Evolutionary conservation across 2,329 filamentous ascomycete species (phyloP), one percentile per base, ranked within the genome.

Genomic region (Alternaria alternata): DNA sequence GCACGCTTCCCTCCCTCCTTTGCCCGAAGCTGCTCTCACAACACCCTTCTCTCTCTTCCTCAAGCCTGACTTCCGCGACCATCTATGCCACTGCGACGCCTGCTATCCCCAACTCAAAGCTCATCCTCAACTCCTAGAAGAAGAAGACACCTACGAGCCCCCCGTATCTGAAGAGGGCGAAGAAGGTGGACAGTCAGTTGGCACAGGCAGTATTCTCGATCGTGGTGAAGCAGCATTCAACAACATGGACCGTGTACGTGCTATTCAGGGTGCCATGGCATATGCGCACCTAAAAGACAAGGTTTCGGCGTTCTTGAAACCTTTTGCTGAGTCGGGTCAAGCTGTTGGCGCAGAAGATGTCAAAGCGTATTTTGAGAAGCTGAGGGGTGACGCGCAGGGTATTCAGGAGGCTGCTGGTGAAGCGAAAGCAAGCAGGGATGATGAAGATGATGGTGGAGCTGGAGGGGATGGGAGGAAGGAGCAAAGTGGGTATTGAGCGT

Each of bases 271-370:
- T 16, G 94, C 96, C 46, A 97, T 98, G 93, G 94, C 94, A 0
- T 99, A 98, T 80, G 97, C 98, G 72, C 91, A 96, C 72, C 86
- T 99, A 61, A 95, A 96, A 75, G 94, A 98, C 74, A 94, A 94
- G 75, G 88, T 99, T n/a, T 97, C 94, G 83, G 89, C 90, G 0
- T 98, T 99, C 77, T 88, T 99, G 72, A 89, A 94, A 79, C 91
- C 96, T 43, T 99, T 97, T 76, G 95, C 95, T 0, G 93, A 97
- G 75, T 96, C 90, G 64, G 94, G 94, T 1, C 83, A 91, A 78
- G 89, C 92, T 0, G 94, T 99, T 22, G 90, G 93, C 1, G 94
- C 94, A 1, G 95, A 99, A 75, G 94, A 98, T 79, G 95, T 99
- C 79, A 99, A 97, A 79, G 88, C 88, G 2, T 97, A 97, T 77